A percentile compares a stretch with the other conserved stretches of the same genome.
phyloP scores from a whole-genome alignment of 2,329 filamentous ascomycete species.

The Cladobotryum mycophilum region DNA sequence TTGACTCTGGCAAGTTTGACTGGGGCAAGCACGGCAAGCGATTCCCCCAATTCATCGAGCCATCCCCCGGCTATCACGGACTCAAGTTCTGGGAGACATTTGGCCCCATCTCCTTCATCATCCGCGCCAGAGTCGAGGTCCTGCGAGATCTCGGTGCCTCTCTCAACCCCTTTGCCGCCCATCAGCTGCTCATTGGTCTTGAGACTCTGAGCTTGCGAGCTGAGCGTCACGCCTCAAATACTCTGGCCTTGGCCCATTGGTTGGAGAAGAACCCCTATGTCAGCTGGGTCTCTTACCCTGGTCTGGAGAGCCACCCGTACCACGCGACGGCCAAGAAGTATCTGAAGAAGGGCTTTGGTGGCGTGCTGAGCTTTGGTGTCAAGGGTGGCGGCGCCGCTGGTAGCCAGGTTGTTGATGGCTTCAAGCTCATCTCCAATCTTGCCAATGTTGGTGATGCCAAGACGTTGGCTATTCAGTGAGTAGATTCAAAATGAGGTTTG shows the following conservation, averaged over 20 bases:
- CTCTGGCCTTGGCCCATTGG: slow-evolving; percentile 72
- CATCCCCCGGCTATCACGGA: slow-evolving; percentile 82
- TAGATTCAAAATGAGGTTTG: neutral
- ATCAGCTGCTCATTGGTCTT: slow-evolving; percentile 81
- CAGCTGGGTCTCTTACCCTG: slow-evolving; percentile 90
- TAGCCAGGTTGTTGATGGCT: slow-evolving; percentile 82
- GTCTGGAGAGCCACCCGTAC: slow-evolving; percentile 72
- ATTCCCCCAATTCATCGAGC: slow-evolving; percentile 91
- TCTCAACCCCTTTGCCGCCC: slow-evolving; percentile 85
- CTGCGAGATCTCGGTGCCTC: slow-evolving; percentile 77
- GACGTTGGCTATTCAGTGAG: slow-evolving; percentile 78
- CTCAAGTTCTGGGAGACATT: slow-evolving; percentile 94
- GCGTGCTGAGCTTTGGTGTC: slow-evolving; percentile 88
- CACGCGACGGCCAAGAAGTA: slow-evolving; percentile 83
- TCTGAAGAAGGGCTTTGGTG: slow-evolving; percentile 75
- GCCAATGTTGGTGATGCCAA: slow-evolving; percentile 96
- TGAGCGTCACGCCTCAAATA: slow-evolving; percentile 82
- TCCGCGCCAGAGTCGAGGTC: slow-evolving; percentile 82
- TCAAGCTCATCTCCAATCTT: slow-evolving; percentile 92
- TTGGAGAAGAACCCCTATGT: slow-evolving; percentile 79
- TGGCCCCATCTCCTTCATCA: slow-evolving; percentile 72
- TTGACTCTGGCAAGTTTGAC: slow-evolving; percentile 89
- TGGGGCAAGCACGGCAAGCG: slow-evolving; percentile 79
- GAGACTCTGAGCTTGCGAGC: slow-evolving; percentile 85
- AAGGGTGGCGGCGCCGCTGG: slow-evolving; percentile 83